A percentile compares a stretch with the other conserved stretches of the same genome.
Conservation (phyloP, 2,329 filamentous ascomycete species). For the Botryosphaeria agaves region DNA sequence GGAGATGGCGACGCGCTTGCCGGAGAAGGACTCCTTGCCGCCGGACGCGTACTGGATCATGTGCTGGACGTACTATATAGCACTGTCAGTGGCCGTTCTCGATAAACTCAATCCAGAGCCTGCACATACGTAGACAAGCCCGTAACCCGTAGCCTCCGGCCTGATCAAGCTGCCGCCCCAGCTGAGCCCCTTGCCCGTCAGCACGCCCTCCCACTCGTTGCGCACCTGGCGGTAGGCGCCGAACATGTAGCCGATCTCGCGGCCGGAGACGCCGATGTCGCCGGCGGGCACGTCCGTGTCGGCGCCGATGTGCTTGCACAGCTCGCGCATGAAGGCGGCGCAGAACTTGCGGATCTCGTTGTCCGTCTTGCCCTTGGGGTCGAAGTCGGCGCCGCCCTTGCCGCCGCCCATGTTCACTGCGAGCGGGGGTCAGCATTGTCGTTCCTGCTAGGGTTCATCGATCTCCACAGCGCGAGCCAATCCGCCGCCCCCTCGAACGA, state of each 20-base stretch:
- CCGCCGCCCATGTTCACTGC: slow-evolving; percentile 85
- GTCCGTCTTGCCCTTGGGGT: slow-evolving; percentile 97
- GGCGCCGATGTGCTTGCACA: slow-evolving; percentile 88
- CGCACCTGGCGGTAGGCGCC: slow-evolving; percentile 78
- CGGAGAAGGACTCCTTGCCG: slow-evolving; percentile 67
- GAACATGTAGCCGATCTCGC: slow-evolving; percentile 91
- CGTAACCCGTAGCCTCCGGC: slow-evolving; percentile 92
- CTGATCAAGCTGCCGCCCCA: slow-evolving; percentile 93
- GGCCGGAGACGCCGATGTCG: slow-evolving; percentile 84
- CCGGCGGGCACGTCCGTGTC: slow-evolving; percentile 93
- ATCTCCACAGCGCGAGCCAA: no score
- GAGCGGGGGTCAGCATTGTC: slow-evolving; percentile 2
- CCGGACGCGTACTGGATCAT: slow-evolving; percentile 76
- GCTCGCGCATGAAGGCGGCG: slow-evolving; percentile 86
- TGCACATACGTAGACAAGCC: slow-evolving; percentile 62
- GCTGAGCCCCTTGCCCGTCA: slow-evolving; percentile 84
- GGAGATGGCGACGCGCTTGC: slow-evolving; percentile 90
- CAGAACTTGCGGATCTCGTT: slow-evolving; percentile 97
- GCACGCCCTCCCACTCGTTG: slow-evolving; percentile 87
- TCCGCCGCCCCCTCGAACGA: no score
- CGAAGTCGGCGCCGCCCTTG: slow-evolving; percentile 96
- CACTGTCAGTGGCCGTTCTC: no score
- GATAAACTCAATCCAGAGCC: no score
- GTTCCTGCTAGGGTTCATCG: no score
- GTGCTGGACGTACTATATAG: slow-evolving; percentile 67